Base-by-base conservation (phyloP, 768 basidiomycete species). In the Phaeolepiota aurea region DNA sequence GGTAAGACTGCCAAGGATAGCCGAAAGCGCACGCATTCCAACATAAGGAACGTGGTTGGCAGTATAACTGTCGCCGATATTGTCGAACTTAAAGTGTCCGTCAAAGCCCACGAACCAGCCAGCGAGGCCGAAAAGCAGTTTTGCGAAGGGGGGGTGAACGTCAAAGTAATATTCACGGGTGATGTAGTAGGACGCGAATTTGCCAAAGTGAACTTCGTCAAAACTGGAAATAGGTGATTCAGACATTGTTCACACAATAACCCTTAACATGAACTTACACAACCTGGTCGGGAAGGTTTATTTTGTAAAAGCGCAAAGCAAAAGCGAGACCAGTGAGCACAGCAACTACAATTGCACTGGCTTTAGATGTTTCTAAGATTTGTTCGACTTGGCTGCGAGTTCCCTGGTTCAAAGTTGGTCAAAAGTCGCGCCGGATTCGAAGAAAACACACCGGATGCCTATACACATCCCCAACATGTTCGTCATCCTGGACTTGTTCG, bases 181-280 rank as follows among this genome's bases (percentile, higher is more conserved):
- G 56, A 98, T 81, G 62, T 99, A 99, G 63, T 91, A 87, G 3
- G 88, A 79, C 10, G 96, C 93, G 57, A 99, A 99, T 62, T 97
- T 96, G 46, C 94, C 94, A 56, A 98, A 98, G 57, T 98, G 94
- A 10, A 97, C 94, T 64, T 98, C 93, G 57, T 97, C 93, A 56
- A 97, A 97, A 36, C 90, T 93, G 50, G 25, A 20, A 32, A 43
- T 20, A 13, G n/a, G n/a, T 20, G n/a, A n/a, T n/a, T n/a, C n/a
- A n/a, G n/a, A n/a, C n/a, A n/a, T n/a, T 38, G 12, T 15, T 40
- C 23, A 38, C 9, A 25, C 30, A n/a, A n/a, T n/a, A n/a, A n/a
- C n/a, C n/a, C n/a, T n/a, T n/a, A n/a, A n/a, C n/a, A n/a, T n/a
- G n/a, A 21, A 72, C 87, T 56, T 63, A 91, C 88, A 93, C 90